Conservation (phyloP, 106 monocot genomes). For the Dendrobium nobile region DNA sequence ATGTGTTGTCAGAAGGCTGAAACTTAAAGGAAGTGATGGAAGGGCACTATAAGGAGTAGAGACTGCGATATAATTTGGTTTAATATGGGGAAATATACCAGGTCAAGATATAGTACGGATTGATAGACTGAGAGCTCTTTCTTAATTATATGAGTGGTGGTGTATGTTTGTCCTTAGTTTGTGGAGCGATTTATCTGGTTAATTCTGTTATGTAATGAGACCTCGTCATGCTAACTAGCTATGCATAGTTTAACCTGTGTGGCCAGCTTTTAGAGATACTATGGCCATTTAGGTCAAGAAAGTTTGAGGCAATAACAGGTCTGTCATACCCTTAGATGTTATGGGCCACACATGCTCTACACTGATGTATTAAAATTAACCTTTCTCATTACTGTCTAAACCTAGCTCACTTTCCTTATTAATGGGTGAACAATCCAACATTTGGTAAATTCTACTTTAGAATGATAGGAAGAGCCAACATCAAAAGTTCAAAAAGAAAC, state of each 20-base stretch:
- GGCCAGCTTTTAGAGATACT: constrained; percentile 85
- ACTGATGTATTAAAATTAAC: too few relatives aligned
- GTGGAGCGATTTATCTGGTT: constrained; percentile 42
- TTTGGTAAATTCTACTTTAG: too few relatives aligned
- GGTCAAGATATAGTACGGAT: constrained; percentile 12
- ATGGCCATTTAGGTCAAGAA: constrained; percentile 72
- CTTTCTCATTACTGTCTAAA: too few relatives aligned
- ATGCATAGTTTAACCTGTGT: too few relatives aligned
- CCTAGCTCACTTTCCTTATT: too few relatives aligned
- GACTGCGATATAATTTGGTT: constrained; percentile 14
- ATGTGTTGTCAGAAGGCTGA: too few relatives aligned
- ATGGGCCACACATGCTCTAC: too few relatives aligned
- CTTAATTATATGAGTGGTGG: constrained; percentile 79
- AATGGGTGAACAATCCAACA: too few relatives aligned
- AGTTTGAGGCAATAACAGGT: constrained; percentile 85
- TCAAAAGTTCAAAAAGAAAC: too few relatives aligned
- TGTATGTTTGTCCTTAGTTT: constrained; percentile 69
- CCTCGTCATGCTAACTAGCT: constrained; percentile 17
- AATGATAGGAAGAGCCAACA: too few relatives aligned
- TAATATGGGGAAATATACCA: constrained; percentile 12
- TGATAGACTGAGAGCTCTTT: constrained; percentile 41
- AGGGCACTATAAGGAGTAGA: constrained; percentile 13
- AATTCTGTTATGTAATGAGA: constrained; percentile 33
- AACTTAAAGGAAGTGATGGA: constrained; percentile 23
- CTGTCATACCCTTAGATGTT: constrained; percentile 85